Evolutionary conservation across 2,329 filamentous ascomycete species (phyloP).

Genomic region (Alternaria conjuncta): DNA sequence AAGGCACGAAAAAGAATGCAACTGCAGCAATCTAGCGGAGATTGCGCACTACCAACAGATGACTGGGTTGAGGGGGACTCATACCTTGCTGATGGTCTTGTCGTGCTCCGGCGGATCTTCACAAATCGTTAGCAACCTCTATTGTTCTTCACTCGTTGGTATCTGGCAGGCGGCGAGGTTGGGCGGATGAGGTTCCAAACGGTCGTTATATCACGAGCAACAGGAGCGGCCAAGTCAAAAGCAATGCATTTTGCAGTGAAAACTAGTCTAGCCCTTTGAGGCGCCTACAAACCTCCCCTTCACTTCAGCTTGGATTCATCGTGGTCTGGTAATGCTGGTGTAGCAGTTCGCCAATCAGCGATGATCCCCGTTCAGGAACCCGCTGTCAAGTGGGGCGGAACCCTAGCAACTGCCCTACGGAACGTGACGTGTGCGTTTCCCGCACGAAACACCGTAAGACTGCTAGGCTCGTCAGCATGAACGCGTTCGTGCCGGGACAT

Average conservation of each 20-base stretch:
- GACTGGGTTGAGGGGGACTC: not conserved
- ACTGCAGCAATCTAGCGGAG: constrained; percentile 15
- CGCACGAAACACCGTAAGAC: constrained; percentile 6
- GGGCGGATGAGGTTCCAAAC: not conserved
- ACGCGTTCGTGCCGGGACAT: not conserved
- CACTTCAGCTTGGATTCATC: constrained; percentile 3
- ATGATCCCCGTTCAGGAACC: constrained; percentile 5
- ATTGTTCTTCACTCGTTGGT: not conserved
- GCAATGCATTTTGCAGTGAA: not conserved
- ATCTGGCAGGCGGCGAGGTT: not conserved
- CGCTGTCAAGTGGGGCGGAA: constrained; percentile 17
- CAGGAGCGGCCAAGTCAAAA: not conserved
- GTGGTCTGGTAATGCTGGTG: constrained; percentile 1
- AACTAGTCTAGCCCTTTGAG: not conserved
- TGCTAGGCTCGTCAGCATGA: not conserved
- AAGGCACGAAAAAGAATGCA: constrained; percentile 13
- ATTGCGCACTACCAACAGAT: not conserved
- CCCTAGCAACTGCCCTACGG: constrained; percentile 13
- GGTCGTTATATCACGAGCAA: not conserved
- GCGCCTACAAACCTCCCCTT: constrained; percentile 1
- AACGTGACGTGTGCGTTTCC: constrained; percentile 13
- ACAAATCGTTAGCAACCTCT: not conserved
- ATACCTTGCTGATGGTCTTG: not conserved
- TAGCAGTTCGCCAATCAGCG: constrained; percentile 10
- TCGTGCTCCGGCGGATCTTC: not conserved